These are phyloP conservation scores for Stagonosporopsis rhizophila DNA, from an alignment of 2,329 filamentous ascomycete species.

Conservation along the genomic window DNA sequence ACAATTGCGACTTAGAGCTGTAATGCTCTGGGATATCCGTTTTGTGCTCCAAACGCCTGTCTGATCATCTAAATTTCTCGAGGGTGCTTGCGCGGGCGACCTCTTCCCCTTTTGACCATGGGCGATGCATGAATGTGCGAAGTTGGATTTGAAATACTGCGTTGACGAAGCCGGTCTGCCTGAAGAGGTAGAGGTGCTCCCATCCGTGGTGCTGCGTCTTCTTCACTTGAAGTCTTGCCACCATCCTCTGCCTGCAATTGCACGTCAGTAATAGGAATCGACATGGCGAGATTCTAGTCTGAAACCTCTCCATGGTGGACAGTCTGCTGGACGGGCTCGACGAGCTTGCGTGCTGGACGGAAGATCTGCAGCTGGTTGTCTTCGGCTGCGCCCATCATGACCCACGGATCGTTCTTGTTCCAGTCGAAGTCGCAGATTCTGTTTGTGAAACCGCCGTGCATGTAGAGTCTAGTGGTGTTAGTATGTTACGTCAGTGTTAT, in stretches of 20 bases:
- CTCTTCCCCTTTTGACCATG: not conserved
- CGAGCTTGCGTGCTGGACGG: slow-evolving; percentile 49
- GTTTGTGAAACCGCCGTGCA: slow-evolving; percentile 98
- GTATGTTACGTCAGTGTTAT: not conserved
- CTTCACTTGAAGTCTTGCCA: not conserved
- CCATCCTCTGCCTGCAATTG: not conserved
- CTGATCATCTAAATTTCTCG: not conserved
- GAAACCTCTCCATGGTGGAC: slow-evolving; percentile 50
- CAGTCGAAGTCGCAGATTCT: slow-evolving; percentile 96
- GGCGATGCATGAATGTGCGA: not conserved
- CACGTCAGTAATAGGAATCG: slow-evolving; percentile 8
- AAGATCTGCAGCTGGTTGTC: slow-evolving; percentile 96
- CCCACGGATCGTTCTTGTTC: slow-evolving; percentile 97
- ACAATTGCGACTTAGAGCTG: slow-evolving; percentile 9
- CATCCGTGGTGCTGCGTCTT: not conserved
- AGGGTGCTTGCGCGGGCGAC: not conserved
- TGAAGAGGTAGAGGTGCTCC: not conserved
- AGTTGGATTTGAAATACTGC: not conserved
- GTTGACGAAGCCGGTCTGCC: not conserved
- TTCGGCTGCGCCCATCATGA: slow-evolving; percentile 93
- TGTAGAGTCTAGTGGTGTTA: slow-evolving; percentile 73
- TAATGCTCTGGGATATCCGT: slow-evolving; percentile 18
- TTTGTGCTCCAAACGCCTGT: slow-evolving; percentile 19
- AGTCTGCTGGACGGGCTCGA: slow-evolving; percentile 45
- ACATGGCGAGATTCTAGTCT: slow-evolving; percentile 32